Evolutionary conservation across 805 yeast species (phyloP).

Genomic region (Kuraishia cidri): DNA sequence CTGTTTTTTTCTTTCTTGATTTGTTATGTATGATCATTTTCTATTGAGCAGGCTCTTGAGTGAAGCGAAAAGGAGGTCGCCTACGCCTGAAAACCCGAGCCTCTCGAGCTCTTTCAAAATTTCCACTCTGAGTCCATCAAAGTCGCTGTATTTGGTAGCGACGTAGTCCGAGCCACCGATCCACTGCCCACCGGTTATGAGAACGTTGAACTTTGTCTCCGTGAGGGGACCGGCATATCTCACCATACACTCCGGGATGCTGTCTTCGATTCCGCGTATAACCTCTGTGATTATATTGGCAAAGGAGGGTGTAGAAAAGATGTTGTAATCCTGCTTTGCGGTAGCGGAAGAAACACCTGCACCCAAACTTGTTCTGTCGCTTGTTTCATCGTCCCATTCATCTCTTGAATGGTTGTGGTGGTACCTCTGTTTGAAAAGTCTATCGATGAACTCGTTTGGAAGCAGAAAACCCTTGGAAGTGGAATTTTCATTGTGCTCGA

Average conservation of each 20-base stretch:
- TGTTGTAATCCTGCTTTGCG: slow-evolving; percentile 17
- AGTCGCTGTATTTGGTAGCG: slow-evolving; percentile 11
- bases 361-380: slow-evolving; percentile 15
- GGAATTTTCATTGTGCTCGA: slow-evolving; percentile 23
- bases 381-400: slow-evolving; percentile 20
- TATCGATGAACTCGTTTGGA: slow-evolving; percentile 21
- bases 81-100: slow-evolving; percentile 38
- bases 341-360: slow-evolving; percentile 8
- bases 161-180: not conserved
- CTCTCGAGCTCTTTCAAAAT: slow-evolving; percentile 30
- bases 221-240: slow-evolving; percentile 47
- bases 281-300: slow-evolving; percentile 31
- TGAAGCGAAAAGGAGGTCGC: slow-evolving; percentile 42
- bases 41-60: slow-evolving; percentile 35
- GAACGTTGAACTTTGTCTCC: slow-evolving; percentile 25
- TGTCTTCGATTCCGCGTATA: slow-evolving; percentile 38
- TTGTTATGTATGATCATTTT: too few species aligned
- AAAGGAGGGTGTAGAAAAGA: slow-evolving; percentile 46
- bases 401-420: slow-evolving; percentile 11
- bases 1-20: too few species aligned
- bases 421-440: slow-evolving; percentile 16
- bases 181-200: slow-evolving; percentile 12
- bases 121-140: slow-evolving; percentile 35
- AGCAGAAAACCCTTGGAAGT: slow-evolving; percentile 29
- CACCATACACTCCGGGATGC: slow-evolving; percentile 15